These are phyloP conservation scores for Teratosphaeria zuluensis DNA, from an alignment of 2,329 filamentous ascomycete species.

Conservation along the genomic window DNA sequence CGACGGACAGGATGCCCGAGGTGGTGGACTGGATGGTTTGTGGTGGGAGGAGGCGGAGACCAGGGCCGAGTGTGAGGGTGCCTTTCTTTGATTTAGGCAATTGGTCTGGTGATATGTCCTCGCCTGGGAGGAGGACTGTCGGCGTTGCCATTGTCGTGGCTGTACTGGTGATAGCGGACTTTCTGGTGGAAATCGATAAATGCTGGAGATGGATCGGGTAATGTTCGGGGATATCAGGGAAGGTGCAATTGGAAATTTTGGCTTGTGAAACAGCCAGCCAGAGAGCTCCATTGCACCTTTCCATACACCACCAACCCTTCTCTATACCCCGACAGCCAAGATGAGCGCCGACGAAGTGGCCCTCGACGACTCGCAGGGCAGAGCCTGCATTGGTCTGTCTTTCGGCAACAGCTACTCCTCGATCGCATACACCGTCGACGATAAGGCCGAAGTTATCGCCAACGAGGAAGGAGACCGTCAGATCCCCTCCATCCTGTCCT, in stretches of 20 bases:
- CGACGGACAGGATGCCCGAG: slow-evolving; percentile 56
- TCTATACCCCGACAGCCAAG: slow-evolving; percentile 6
- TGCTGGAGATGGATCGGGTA: background rate
- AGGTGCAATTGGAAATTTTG: background rate
- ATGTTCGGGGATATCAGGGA: background rate
- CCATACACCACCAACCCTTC: background rate
- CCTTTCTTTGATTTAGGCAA: slow-evolving; percentile 55
- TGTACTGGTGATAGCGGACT: background rate
- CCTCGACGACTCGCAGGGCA: slow-evolving; percentile 29
- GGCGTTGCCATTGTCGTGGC: background rate
- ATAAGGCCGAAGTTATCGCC: slow-evolving; percentile 95
- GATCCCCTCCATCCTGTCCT: slow-evolving; percentile 89
- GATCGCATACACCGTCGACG: slow-evolving; percentile 70
- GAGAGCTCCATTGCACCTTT: too few species aligned
- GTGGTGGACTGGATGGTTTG: slow-evolving; percentile 60
- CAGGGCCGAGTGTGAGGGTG: slow-evolving; percentile 72
- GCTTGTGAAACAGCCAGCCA: background rate
- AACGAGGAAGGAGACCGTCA: slow-evolving; percentile 99
- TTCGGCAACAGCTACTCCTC: slow-evolving; percentile 99
- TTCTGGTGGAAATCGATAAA: background rate
- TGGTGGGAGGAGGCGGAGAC: slow-evolving; percentile 73
- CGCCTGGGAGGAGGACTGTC: slow-evolving; percentile 70
- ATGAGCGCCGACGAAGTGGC: slow-evolving; percentile 46
- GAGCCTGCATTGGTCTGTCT: slow-evolving; percentile 74
- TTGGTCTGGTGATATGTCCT: slow-evolving; percentile 54